These are phyloP conservation scores for Sherardia arvensis DNA, from an alignment of 257 asterid species.

Conservation along the genomic window DNA sequence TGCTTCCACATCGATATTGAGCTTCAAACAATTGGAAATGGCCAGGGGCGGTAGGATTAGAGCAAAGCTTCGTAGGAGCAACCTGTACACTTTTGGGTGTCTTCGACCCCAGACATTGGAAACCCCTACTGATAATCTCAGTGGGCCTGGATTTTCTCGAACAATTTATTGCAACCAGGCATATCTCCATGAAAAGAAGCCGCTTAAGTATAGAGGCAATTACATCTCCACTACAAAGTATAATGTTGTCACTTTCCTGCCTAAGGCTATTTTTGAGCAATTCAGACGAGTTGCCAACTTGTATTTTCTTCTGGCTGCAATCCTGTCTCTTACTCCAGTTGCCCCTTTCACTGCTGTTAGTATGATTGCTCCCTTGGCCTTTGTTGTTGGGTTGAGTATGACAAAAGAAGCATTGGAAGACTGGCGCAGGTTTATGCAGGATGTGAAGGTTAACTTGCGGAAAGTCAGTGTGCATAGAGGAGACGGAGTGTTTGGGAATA, in stretches of 20 bases:
- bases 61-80: constrained; percentile 72
- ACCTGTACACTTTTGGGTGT: constrained; percentile 75
- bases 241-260: constrained; percentile 71
- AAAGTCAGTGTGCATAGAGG: constrained; percentile 55
- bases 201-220: constrained; percentile 60
- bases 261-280: constrained; percentile 89
- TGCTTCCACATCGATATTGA: constrained; percentile 17
- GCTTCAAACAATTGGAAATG: constrained; percentile 33
- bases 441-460: constrained; percentile 82
- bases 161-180: constrained; percentile 79
- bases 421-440: constrained; percentile 83
- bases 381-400: constrained; percentile 97
- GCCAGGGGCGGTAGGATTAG: constrained; percentile 59
- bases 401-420: constrained; percentile 97
- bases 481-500: constrained; percentile 55
- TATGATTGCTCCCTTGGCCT: constrained; percentile 82
- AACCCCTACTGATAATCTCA: constrained; percentile 38
- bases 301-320: constrained; percentile 85
- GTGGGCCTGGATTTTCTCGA: constrained; percentile 80
- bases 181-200: constrained; percentile 50
- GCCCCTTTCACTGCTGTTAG: constrained; percentile 74
- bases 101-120: constrained; percentile 38
- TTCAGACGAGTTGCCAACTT: constrained; percentile 94
- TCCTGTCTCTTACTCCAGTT: constrained; percentile 69
- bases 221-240: constrained; percentile 91